These are phyloP conservation scores for Cucurbita maxima DNA, from an alignment of 306 rosid genomes.

Conservation along the genomic window DNA sequence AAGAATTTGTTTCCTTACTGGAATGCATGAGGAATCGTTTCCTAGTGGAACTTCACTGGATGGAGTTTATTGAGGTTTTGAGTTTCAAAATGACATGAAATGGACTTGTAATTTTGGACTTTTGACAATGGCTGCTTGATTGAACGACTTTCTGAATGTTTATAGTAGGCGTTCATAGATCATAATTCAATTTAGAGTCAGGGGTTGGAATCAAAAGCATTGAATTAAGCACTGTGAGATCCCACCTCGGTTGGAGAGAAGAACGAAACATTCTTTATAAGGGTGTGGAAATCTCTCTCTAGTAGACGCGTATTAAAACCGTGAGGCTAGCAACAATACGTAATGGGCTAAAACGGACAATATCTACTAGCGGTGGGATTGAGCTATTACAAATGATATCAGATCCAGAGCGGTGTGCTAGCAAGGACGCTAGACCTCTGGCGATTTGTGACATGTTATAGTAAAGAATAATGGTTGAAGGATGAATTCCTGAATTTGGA, in stretches of 20 bases:
- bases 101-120: neutral
- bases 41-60: neutral
- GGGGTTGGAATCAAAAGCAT: neutral
- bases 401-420: too few relatives aligned
- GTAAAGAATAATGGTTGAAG: neutral
- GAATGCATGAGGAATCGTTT: neutral
- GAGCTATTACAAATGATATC: too few relatives aligned
- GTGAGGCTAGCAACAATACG: too few relatives aligned
- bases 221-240: neutral
- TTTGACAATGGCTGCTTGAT: neutral
- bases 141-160: neutral
- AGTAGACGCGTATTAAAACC: too few relatives aligned
- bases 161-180: too few relatives aligned
- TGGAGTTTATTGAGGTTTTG: neutral
- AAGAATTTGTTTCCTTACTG: neutral
- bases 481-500: neutral
- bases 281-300: too few relatives aligned
- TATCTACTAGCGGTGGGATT: too few relatives aligned
- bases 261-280: too few relatives aligned
- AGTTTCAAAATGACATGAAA: neutral
- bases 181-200: neutral
- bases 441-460: neutral
- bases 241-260: too few relatives aligned
- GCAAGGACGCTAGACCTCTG: neutral
- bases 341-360: too few relatives aligned